Base-by-base conservation (phyloP, 352 stramenopile genomes). In the Phytopythium kandeliae region DNA sequence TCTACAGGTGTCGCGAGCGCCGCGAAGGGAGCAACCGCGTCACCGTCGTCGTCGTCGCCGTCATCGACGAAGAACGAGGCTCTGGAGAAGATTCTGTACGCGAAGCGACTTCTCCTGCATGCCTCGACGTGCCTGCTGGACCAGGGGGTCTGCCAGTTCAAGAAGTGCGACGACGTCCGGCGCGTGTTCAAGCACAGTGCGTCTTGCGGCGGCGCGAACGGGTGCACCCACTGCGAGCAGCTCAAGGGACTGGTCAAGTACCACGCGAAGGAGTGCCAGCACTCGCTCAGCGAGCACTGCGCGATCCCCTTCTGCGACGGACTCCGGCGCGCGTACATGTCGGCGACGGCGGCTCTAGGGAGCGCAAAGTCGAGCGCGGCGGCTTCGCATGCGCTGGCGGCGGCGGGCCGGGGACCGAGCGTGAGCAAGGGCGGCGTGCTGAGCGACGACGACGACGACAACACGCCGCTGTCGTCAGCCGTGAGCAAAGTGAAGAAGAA, bases 101-200 rank as follows among this genome's bases (percentile, higher is more conserved):
- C 84, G 2, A 92, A 90, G 35, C 73, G 86, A 30, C 70, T 95
- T 16, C 35, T 95, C 12, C 83, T 83, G 41, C 84, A 95, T 45
- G 78, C 84, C 24, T 78, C 80, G 0, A 85, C 69, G 4, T 95
- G 84, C 51, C 67, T 60, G 24, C 47, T 89, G 24, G 48, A 65
- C 8, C 67, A 81, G 2, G 78, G 81, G 9, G 45, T 80, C 25
- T 95, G 84, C 45, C 74, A 89, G 33, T 75, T 92, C n/a, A 92
- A 89, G 45, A 89, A 91, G 35, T 95, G 84, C 48, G 81, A 92
- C 48, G 84, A 95, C 31, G 81, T 95, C 24, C 75, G 83, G 7
- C 81, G 79, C 2, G 79, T 92, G 30, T 92, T 95, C 56, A 91
- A 92, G 55, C 84, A 95, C 62, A 95, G 79, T 28, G 64, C 74